A percentile compares a stretch with the other conserved stretches of the same genome.
These are phyloP conservation scores for Plectosphaerella plurivora DNA, from an alignment of 2,329 filamentous ascomycete genomes.

Conservation along the genomic window DNA sequence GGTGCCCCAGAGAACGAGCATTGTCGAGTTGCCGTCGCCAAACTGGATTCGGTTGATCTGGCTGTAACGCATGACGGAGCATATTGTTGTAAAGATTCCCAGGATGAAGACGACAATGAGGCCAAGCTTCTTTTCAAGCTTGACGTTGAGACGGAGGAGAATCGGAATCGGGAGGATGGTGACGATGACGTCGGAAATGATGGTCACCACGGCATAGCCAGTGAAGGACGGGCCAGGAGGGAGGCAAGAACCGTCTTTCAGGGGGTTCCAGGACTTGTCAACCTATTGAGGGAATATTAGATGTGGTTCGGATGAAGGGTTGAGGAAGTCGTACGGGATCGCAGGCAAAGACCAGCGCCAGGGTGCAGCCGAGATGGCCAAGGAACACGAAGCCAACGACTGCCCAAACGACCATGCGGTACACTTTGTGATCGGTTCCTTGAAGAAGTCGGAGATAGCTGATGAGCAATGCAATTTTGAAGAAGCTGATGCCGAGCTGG, in stretches of 20 bases:
- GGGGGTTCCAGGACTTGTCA: slow-evolving; percentile 40
- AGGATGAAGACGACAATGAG: slow-evolving; percentile 47
- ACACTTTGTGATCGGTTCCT: slow-evolving; percentile 38
- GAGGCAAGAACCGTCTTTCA: slow-evolving; percentile 35
- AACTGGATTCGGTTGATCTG: slow-evolving; percentile 45
- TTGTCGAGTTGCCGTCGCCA: slow-evolving; percentile 50
- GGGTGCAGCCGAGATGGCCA: slow-evolving; percentile 41
- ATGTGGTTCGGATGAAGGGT: background rate
- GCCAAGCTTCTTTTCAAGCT: slow-evolving; percentile 41
- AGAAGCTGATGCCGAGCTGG: slow-evolving; percentile 50
- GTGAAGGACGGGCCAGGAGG: slow-evolving; percentile 44
- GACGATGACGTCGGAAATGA: slow-evolving; percentile 44
- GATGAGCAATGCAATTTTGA: slow-evolving; percentile 50
- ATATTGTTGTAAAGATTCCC: slow-evolving; percentile 50
- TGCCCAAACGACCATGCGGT: slow-evolving; percentile 38
- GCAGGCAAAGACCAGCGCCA: slow-evolving; percentile 47
- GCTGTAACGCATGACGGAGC: slow-evolving; percentile 46
- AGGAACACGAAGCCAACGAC: slow-evolving; percentile 37
- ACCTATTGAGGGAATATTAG: slow-evolving; percentile 16
- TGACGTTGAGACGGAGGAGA: slow-evolving; percentile 42
- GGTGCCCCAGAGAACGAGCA: slow-evolving; percentile 51
- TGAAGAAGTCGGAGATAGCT: slow-evolving; percentile 47
- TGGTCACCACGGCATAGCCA: slow-evolving; percentile 45
- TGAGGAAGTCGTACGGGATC: slow-evolving; percentile 30
- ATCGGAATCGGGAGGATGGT: slow-evolving; percentile 46